Evolutionary conservation across 345 rosid genomes (phyloP).

Genomic region (Jatropha curcas): DNA sequence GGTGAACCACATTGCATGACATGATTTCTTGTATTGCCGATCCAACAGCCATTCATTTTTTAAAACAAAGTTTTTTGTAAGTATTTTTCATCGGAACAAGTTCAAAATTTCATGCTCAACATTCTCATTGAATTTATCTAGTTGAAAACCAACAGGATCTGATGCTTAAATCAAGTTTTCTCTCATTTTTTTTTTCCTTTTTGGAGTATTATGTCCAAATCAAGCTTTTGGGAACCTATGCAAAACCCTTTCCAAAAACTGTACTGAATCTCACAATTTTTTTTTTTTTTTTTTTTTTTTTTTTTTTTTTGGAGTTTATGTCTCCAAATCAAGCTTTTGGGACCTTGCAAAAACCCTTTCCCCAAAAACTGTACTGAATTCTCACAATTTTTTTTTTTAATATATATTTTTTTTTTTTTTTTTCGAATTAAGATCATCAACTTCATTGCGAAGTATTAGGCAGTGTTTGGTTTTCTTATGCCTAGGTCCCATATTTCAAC

Average conservation of each 20-base stretch:
- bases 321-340: too few relatives aligned
- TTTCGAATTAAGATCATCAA: neutral
- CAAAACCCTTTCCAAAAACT: neutral
- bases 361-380: too few relatives aligned
- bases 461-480: neutral
- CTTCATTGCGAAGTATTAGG: neutral
- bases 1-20: neutral
- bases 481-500: neutral
- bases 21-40: neutral
- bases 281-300: too few relatives aligned
- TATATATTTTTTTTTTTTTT: neutral
- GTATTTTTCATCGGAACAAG: neutral
- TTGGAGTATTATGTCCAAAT: neutral
- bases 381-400: too few relatives aligned
- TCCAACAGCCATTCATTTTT: neutral
- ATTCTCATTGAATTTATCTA: neutral
- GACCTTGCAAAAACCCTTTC: neutral
- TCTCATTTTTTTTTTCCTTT: too few relatives aligned
- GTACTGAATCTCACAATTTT: too few relatives aligned
- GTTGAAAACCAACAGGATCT: neutral
- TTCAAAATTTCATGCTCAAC: neutral
- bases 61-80: neutral
- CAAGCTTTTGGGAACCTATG: neutral
- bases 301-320: neutral
- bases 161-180: neutral